These are phyloP conservation scores for Darksidea phi DNA, from an alignment of 495 filamentous ascomycete genomes.

Conservation along the genomic window DNA sequence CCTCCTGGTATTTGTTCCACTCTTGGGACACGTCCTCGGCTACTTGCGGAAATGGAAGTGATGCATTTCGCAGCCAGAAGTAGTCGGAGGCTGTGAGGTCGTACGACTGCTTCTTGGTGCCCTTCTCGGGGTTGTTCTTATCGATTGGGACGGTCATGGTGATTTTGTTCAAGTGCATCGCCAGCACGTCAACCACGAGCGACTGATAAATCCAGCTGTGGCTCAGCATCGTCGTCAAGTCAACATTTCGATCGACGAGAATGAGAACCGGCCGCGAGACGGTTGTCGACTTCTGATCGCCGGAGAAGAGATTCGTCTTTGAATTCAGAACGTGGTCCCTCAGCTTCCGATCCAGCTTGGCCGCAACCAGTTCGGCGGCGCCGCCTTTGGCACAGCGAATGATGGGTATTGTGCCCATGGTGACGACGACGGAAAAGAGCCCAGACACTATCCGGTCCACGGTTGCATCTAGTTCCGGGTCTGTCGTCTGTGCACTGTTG, in stretches of 20 bases:
- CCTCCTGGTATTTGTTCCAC: conserved; percentile 90
- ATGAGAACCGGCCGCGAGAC: conserved; percentile 77
- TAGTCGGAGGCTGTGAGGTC: conserved; percentile 90
- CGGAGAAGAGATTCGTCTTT: conserved; percentile 89
- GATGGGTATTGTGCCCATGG: conserved; percentile 92
- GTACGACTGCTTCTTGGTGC: conserved; percentile 77
- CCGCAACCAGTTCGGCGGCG: conserved; percentile 90
- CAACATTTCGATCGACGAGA: conserved; percentile 87
- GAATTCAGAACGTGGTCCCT: conserved; percentile 96
- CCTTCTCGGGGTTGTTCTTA: conserved; percentile 67
- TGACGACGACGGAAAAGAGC: conserved; percentile 93
- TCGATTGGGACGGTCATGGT: conserved; percentile 82
- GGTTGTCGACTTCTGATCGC: conserved; percentile 52
- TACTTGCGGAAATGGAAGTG: conserved; percentile 90
- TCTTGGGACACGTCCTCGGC: conserved; percentile 94
- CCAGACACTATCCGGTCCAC: conserved; percentile 92
- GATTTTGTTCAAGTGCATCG: conserved; percentile 94
- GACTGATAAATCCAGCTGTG: conserved; percentile 99
- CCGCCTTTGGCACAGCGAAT: conserved; percentile 89
- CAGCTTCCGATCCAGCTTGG: conserved; percentile 90
- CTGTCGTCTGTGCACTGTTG: conserved; percentile 87
- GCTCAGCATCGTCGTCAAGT: conserved; percentile 96
- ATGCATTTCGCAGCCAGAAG: conserved; percentile 96
- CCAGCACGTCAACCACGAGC: conserved; percentile 88
- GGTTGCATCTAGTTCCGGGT: conserved; percentile 81